Percentiles rank a stretch among this genome's conserved stretches.
Evolutionary conservation across 1,284 basidiomycete genomes (phyloP).

Genomic region (Boletus semigastroideus): DNA sequence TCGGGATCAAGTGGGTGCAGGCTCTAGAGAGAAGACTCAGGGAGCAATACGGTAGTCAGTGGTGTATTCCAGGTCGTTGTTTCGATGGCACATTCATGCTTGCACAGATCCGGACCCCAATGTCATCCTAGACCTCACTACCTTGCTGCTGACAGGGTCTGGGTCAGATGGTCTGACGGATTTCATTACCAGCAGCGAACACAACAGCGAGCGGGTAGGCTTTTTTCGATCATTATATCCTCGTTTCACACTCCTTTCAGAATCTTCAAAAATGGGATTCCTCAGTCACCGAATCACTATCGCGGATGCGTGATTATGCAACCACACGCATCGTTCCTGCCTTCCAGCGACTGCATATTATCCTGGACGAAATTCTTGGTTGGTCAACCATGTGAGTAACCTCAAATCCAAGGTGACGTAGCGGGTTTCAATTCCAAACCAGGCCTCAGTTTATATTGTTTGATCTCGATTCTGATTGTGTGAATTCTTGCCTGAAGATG

Average conservation of each 20-base stretch:
- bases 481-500: constrained; percentile 52
- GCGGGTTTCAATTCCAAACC: constrained; percentile 17
- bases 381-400: constrained; percentile 69
- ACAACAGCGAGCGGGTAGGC: constrained; percentile 75
- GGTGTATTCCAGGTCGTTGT: constrained; percentile 7
- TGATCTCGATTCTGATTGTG: constrained; percentile 48
- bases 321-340: constrained; percentile 70
- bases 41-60: constrained; percentile 64
- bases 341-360: constrained; percentile 69
- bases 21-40: constrained; percentile 61
- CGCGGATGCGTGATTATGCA: constrained; percentile 69
- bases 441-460: constrained; percentile 55
- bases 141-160: constrained; percentile 66
- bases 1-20: constrained; percentile 72
- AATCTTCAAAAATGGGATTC: constrained; percentile 78
- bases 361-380: constrained; percentile 72
- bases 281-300: constrained; percentile 64
- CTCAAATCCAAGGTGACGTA: constrained; percentile 8
- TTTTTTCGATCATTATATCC: constrained; percentile 13
- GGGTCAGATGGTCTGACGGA: constrained; percentile 66
- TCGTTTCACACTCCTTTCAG: constrained; percentile 39
- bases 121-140: constrained; percentile 70
- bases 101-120: constrained; percentile 54
- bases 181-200: constrained; percentile 73
- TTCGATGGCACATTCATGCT: constrained; percentile 9